These are phyloP conservation scores for Isabelozyma pseudorhagii DNA, from an alignment of 805 yeast species.

Conservation along the genomic window DNA sequence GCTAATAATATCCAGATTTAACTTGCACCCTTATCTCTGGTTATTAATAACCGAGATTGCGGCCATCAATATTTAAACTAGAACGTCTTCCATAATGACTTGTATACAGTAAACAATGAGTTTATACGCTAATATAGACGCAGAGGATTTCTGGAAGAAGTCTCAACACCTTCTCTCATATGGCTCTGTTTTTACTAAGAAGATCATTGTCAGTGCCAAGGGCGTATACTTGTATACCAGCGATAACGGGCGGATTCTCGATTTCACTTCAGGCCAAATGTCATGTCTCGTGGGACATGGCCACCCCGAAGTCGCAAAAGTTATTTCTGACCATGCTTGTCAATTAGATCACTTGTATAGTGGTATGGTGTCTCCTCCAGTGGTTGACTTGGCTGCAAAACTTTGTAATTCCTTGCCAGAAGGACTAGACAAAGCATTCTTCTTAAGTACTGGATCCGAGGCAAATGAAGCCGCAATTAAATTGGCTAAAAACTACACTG, in stretches of 20 bases:
- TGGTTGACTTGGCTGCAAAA: neutral
- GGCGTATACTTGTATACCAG: neutral
- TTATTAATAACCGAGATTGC: neutral
- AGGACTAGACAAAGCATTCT: constrained; percentile 35
- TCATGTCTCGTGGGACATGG: neutral
- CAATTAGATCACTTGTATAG: neutral
- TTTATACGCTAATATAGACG: neutral
- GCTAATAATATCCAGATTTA: neutral
- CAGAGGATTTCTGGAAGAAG: neutral
- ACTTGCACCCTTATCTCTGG: neutral
- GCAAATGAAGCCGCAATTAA: constrained; percentile 31
- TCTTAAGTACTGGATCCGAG: constrained; percentile 67
- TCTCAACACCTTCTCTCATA: neutral
- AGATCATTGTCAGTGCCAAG: neutral
- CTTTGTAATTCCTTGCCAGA: constrained; percentile 12
- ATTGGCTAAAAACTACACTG: constrained; percentile 13
- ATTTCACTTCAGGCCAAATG: neutral
- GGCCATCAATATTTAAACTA: no score
- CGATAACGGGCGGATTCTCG: neutral
- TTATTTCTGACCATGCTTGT: neutral
- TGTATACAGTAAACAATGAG: neutral
- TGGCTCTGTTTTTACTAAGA: neutral
- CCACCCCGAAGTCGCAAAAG: neutral
- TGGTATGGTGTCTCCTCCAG: neutral
- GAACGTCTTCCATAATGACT: no score